These are phyloP conservation scores for Tuctoria greenei DNA, from an alignment of 176 grass and related monocot species.

Conservation along the genomic window DNA sequence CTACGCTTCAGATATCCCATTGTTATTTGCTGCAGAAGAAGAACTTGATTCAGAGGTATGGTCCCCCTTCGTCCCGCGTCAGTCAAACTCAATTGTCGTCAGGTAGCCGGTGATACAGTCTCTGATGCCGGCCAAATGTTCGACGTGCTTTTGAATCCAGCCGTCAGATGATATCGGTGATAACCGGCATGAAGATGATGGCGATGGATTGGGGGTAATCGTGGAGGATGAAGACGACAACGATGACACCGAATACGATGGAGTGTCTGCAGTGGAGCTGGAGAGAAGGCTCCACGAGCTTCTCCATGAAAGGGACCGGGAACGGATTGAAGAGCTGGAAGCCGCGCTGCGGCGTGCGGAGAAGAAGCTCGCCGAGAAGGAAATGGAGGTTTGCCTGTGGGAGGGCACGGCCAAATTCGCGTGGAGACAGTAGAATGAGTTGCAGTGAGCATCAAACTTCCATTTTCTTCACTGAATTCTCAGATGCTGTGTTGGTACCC, in stretches of 20 bases:
- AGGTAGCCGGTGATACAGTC: not conserved
- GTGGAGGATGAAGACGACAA: constrained; percentile 1
- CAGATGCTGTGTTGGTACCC: not conserved
- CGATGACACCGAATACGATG: not conserved
- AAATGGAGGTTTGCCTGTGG: constrained; percentile 47
- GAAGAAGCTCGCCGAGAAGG: constrained; percentile 47
- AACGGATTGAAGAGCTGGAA: constrained; percentile 52
- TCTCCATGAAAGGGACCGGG: constrained; percentile 50
- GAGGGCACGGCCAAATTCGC: constrained; percentile 46
- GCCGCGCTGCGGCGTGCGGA: constrained; percentile 33
- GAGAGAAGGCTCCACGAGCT: constrained; percentile 59
- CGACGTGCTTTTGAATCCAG: not conserved
- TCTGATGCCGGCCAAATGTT: not conserved
- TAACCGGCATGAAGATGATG: not conserved
- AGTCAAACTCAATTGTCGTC: accelerated
- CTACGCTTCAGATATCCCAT: constrained; percentile 6
- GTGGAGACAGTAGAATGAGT: constrained; percentile 2
- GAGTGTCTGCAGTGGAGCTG: constrained; percentile 36
- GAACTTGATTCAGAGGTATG: constrained; percentile 30
- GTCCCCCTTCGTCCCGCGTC: not conserved
- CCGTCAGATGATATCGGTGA: not conserved
- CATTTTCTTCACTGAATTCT: not conserved
- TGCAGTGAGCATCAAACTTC: constrained; percentile 14
- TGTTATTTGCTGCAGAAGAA: not conserved
- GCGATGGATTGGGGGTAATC: not conserved